Evolutionary conservation across 257 asterid genomes (phyloP).

Genomic region (Solanum acaule): DNA sequence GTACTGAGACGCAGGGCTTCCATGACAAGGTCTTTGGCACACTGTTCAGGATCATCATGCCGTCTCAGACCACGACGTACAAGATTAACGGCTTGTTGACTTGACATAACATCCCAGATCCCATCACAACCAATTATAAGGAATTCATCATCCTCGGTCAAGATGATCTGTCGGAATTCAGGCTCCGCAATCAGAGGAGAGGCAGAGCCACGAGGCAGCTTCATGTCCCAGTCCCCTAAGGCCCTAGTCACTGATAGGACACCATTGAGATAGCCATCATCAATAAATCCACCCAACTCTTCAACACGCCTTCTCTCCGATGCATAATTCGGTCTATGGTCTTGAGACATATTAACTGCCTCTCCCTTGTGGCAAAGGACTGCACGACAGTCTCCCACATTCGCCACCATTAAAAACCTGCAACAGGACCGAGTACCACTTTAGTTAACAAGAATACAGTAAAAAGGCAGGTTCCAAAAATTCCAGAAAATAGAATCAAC

Average conservation of each 20-base stretch:
- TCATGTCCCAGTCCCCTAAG: conserved; percentile 91
- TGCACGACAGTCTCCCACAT: conserved; percentile 83
- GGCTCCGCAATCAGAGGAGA: conserved; percentile 84
- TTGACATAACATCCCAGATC: conserved; percentile 75
- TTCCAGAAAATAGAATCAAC: background rate
- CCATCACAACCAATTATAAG: conserved; percentile 86
- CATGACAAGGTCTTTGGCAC: conserved; percentile 77
- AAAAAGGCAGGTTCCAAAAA: background rate
- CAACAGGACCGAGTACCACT: background rate
- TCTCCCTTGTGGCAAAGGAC: conserved; percentile 81
- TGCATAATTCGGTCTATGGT: conserved; percentile 53
- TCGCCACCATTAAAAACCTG: conserved; percentile 80
- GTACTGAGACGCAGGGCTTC: conserved; percentile 74
- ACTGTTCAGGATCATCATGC: conserved; percentile 76
- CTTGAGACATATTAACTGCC: conserved; percentile 78
- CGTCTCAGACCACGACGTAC: conserved; percentile 62
- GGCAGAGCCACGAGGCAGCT: conserved; percentile 60
- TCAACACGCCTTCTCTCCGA: conserved; percentile 61
- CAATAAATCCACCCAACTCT: conserved; percentile 66
- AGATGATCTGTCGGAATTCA: conserved; percentile 37
- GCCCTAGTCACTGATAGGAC: conserved; percentile 71
- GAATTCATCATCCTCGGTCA: conserved; percentile 73
- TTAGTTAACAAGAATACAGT: background rate
- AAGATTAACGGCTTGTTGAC: conserved; percentile 72
- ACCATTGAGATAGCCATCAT: conserved; percentile 72